Percentiles rank a stretch among this genome's conserved stretches.
phyloP scores from a whole-genome alignment of 108 stramenopile species.

The Fistulifera pelliculosa region DNA sequence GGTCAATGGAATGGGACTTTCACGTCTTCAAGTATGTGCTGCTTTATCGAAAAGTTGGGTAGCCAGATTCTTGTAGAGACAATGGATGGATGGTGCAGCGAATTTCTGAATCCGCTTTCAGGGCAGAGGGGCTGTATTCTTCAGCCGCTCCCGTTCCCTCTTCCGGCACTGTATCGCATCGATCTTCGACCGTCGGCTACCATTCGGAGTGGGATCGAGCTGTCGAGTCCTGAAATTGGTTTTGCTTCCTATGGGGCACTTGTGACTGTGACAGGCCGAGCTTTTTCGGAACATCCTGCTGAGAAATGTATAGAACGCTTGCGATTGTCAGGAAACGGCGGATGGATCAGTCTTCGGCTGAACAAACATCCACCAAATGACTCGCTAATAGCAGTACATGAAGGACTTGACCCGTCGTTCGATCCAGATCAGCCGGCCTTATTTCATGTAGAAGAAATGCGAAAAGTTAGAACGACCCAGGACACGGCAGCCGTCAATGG shows the following conservation, averaged over 20 bases:
- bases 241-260: slow-evolving; percentile 31
- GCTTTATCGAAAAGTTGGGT: neutral
- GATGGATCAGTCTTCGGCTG: slow-evolving; percentile 66
- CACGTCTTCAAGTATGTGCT: slow-evolving; percentile 30
- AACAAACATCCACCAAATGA: slow-evolving; percentile 50
- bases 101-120: slow-evolving; percentile 75
- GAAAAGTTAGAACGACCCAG: neutral
- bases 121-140: slow-evolving; percentile 76
- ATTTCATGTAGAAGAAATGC: slow-evolving; percentile 35
- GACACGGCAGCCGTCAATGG: neutral
- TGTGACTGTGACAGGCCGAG: slow-evolving; percentile 52
- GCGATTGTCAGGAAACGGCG: slow-evolving; percentile 63
- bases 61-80: neutral
- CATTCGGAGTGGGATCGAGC: slow-evolving; percentile 61
- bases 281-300: slow-evolving; percentile 67
- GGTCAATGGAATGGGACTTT: slow-evolving; percentile 69
- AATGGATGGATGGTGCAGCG: slow-evolving; percentile 76
- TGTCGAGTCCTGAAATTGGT: slow-evolving; percentile 55
- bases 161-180: slow-evolving; percentile 53
- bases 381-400: slow-evolving; percentile 40
- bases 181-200: slow-evolving; percentile 45
- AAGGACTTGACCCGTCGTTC: slow-evolving; percentile 38
- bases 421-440: slow-evolving; percentile 47
- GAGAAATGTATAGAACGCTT: slow-evolving; percentile 76
- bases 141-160: slow-evolving; percentile 58